Evolutionary conservation across 768 basidiomycete genomes (phyloP).

Genomic region (Auriscalpium orientale): DNA sequence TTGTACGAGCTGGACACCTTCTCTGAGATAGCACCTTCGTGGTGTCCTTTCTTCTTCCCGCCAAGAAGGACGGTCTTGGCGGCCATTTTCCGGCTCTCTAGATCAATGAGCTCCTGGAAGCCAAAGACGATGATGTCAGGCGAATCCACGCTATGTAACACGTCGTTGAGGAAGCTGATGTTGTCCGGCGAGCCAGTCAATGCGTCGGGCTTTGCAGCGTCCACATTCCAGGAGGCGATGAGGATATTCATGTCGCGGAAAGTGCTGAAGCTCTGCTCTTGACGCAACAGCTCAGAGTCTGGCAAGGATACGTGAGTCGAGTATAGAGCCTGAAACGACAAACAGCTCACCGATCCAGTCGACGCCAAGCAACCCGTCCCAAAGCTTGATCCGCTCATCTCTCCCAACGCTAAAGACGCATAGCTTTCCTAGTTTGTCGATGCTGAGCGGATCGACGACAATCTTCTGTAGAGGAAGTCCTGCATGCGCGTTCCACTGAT

Average conservation of each 20-base stretch:
- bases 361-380: slow-evolving; percentile 82
- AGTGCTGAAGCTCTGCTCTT: slow-evolving; percentile 68
- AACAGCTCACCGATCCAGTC: slow-evolving; percentile 78
- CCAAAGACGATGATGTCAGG: slow-evolving; percentile 93
- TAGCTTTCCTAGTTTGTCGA: slow-evolving; percentile 60
- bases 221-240: slow-evolving; percentile 89
- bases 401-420: slow-evolving; percentile 69
- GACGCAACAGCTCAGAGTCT: slow-evolving; percentile 74
- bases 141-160: slow-evolving; percentile 57
- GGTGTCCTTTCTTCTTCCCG: slow-evolving; percentile 49
- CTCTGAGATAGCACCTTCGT: slow-evolving; percentile 57
- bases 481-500: slow-evolving; percentile 76
- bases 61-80: slow-evolving; percentile 87
- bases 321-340: background rate
- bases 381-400: slow-evolving; percentile 67
- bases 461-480: slow-evolving; percentile 53
- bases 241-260: slow-evolving; percentile 75
- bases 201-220: slow-evolving; percentile 76
- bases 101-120: slow-evolving; percentile 93
- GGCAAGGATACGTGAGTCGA: background rate
- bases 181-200: slow-evolving; percentile 64
- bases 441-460: slow-evolving; percentile 64
- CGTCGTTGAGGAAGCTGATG: slow-evolving; percentile 70
- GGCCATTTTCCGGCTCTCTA: slow-evolving; percentile 87
- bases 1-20: slow-evolving; percentile 84